phyloP scores from a whole-genome alignment of 768 basidiomycete species.

The Agaricus subrufescens region DNA sequence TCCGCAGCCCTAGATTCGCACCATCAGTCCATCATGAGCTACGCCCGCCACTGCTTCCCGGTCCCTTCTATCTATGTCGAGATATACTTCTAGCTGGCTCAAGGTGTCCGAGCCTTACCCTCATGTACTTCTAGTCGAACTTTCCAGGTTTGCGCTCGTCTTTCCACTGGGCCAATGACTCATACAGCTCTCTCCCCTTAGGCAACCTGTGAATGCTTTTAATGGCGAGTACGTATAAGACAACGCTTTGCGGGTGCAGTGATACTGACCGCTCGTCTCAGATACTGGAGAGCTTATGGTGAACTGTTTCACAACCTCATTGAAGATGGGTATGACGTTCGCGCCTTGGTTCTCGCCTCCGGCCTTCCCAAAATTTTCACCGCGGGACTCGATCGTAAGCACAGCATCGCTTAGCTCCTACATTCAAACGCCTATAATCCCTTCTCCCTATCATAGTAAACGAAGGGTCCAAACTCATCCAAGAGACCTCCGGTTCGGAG shows the following conservation, averaged over 20 bases:
- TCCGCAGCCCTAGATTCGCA: too few relatives aligned
- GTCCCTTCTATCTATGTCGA: conserved; percentile 15
- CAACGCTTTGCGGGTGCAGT: neutral
- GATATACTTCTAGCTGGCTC: conserved; percentile 39
- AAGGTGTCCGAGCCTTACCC: conserved; percentile 43
- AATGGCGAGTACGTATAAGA: conserved; percentile 33
- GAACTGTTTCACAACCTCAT: conserved; percentile 53
- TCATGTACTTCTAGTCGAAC: conserved; percentile 41
- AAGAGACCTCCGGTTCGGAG: conserved; percentile 15
- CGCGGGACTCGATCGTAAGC: conserved; percentile 76
- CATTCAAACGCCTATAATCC: neutral
- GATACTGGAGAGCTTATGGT: conserved; percentile 73
- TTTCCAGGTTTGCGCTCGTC: conserved; percentile 31
- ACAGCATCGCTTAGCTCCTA: neutral
- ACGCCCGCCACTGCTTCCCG: too few relatives aligned
- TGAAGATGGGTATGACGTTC: conserved; percentile 47
- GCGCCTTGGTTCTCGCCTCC: conserved; percentile 72
- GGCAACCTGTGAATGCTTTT: conserved; percentile 68
- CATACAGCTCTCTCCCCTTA: conserved; percentile 16
- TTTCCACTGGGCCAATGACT: neutral
- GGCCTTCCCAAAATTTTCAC: conserved; percentile 69
- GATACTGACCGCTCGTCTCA: conserved; percentile 19
- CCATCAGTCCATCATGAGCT: too few relatives aligned
- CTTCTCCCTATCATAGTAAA: conserved; percentile 19
- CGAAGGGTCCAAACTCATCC: conserved; percentile 23